Evolutionary conservation across 345 rosid species (phyloP).

Genomic region (Eucalyptus polyanthemos): DNA sequence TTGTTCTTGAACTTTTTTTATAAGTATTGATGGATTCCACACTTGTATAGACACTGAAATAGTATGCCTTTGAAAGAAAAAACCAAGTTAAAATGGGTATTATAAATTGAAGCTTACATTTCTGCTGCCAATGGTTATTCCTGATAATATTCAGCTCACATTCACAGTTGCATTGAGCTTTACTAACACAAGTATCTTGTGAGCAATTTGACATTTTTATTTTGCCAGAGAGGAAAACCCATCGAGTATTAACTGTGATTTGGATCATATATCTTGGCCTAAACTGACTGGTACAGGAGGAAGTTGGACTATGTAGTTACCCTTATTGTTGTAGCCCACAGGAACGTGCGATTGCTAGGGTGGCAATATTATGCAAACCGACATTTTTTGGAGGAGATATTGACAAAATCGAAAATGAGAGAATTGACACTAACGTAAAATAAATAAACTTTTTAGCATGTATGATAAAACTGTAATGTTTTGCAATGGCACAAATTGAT

Average conservation of each 20-base stretch:
- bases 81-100: not conserved
- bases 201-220: not conserved
- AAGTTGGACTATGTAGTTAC: not conserved
- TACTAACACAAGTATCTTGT: not conserved
- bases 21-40: not conserved
- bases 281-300: not conserved
- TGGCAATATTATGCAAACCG: not conserved
- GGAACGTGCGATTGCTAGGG: not conserved
- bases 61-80: not conserved
- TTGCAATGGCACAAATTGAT: not conserved
- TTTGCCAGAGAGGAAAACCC: not conserved
- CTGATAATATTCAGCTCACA: not conserved
- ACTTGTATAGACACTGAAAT: not conserved
- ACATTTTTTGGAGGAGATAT: not conserved
- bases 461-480: not conserved
- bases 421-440: not conserved
- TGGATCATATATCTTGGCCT: not conserved
- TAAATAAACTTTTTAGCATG: not conserved
- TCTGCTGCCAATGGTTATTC: not conserved
- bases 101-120: not conserved
- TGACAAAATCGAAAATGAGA: not conserved
- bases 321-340: not conserved
- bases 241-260: not conserved
- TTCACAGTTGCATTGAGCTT: not conserved
- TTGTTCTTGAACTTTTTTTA: not conserved